Evolutionary conservation across 495 filamentous ascomycete genomes (phyloP), one percentile per base, ranked within the genome.

Genomic region (Cryomyces minteri): DNA sequence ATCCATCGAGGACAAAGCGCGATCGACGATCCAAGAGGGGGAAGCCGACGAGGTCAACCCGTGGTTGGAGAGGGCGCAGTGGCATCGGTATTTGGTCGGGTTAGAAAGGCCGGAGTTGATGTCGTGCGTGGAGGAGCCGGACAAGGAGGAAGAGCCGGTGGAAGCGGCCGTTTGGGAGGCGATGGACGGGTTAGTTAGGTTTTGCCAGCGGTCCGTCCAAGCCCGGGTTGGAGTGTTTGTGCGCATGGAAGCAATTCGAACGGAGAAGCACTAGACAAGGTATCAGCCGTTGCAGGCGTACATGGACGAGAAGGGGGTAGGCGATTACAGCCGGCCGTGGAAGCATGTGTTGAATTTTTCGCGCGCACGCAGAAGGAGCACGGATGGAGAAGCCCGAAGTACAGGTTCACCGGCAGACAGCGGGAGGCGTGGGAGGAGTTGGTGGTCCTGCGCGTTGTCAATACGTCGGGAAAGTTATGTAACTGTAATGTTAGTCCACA

Each of bases 291-390:
- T 37, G 12, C 12, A 37, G 34, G 1, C 34, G 34, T 37, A 37
- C 12, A 37, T 37, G 12, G 34, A 37, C 12, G 12, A 37, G 34
- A 37, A 37, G 34, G 8, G 9, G 34, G 41, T 51, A 34, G 25
- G 39, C n/a, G 36, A 51, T 7, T 37, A 48, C 39, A 32, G 11
- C 5, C 32, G 29, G 41, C 41, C 29, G 25, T 51, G 31, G 44
- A 43, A 51, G 49, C 36, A 51, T 6, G 44, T 51, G 31, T 43
- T 51, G 40, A 51, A 30, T 51, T 51, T 51, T 51, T 51, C 40
- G 45, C 39, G 5, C 31, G 34, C 5, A 51, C 39, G 25, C 33
- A 51, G 33, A 31, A 37, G 18, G 39, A 29, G 28, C 18, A 51
- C 41, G 41, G 40, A 14, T 51, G 31, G 40, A 39, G 41, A 4